Conservation (phyloP, 2,329 filamentous ascomycete genomes). For the Sarocladiaceae sp. region DNA sequence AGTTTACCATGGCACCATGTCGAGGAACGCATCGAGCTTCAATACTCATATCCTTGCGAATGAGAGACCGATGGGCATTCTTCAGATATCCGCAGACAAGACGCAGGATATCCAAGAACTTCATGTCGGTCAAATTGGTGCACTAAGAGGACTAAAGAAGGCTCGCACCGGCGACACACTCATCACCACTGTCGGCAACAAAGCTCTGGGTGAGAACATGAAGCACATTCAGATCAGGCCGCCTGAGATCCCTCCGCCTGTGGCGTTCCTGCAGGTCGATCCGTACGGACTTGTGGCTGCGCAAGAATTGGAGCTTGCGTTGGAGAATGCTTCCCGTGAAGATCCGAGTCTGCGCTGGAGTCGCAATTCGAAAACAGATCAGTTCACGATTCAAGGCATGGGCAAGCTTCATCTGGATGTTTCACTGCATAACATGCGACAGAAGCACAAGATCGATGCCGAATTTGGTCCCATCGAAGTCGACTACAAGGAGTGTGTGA, state of each 20-base stretch:
- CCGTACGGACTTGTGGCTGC: conserved; percentile 70
- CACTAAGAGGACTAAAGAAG: conserved; percentile 81
- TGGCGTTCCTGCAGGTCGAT: conserved; percentile 94
- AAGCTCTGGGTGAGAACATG: conserved; percentile 60
- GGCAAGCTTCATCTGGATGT: conserved; percentile 94
- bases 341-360: conserved; percentile 86
- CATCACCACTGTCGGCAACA: conserved; percentile 60
- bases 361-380: conserved; percentile 82
- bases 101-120: conserved; percentile 79
- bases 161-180: conserved; percentile 93
- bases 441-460: conserved; percentile 82
- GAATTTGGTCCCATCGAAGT: conserved; percentile 89
- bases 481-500: conserved; percentile 82
- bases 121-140: conserved; percentile 83
- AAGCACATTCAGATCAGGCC: conserved; percentile 76
- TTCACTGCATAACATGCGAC: conserved; percentile 77
- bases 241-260: conserved; percentile 83
- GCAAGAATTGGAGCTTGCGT: conserved; percentile 68
- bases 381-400: conserved; percentile 93
- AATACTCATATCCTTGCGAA: conserved; percentile 79
- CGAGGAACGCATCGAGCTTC: conserved; percentile 69
- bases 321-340: conserved; percentile 77
- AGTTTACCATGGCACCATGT: conserved; percentile 79
- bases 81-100: conserved; percentile 86
- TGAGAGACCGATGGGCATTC: conserved; percentile 71